Evolutionary conservation across 164 flowering plant genomes (phyloP).

Genomic region (Tinospora cordifolia): DNA sequence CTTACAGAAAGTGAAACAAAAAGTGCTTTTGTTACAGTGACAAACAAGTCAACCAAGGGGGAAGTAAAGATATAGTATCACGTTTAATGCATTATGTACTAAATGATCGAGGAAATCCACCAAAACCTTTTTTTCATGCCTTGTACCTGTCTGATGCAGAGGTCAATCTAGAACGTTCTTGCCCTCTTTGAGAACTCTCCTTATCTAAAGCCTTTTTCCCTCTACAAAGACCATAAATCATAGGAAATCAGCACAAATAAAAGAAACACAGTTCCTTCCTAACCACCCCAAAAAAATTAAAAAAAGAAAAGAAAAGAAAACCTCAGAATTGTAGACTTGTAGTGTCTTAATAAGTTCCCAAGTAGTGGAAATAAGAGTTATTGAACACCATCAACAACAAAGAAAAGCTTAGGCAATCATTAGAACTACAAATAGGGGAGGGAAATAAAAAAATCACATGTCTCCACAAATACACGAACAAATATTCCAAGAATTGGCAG

Average conservation of each 20-base stretch:
- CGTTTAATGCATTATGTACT: neutral
- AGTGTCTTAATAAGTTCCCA: neutral
- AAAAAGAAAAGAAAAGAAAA: too few species aligned
- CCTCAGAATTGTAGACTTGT: neutral
- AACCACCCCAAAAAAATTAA: too few species aligned
- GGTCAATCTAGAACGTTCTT: slow-evolving; percentile 17
- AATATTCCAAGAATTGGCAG: neutral
- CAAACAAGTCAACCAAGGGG: too few species aligned
- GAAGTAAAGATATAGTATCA: neutral
- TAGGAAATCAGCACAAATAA: neutral
- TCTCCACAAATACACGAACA: neutral
- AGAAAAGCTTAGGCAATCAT: neutral
- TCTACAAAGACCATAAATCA: slow-evolving; percentile 12
- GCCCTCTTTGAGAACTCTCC: slow-evolving; percentile 16
- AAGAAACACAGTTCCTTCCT: neutral
- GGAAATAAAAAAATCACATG: neutral
- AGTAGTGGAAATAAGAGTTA: neutral
- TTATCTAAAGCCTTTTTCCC: slow-evolving; percentile 22
- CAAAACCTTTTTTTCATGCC: slow-evolving; percentile 4
- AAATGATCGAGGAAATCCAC: neutral
- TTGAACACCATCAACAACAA: neutral
- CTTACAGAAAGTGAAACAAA: too few species aligned
- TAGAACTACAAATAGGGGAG: neutral
- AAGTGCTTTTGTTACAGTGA: too few species aligned
- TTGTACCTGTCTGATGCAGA: slow-evolving; percentile 18